Base-by-base conservation (phyloP, 1,284 basidiomycete genomes). In the Malassezia globosa region DNA sequence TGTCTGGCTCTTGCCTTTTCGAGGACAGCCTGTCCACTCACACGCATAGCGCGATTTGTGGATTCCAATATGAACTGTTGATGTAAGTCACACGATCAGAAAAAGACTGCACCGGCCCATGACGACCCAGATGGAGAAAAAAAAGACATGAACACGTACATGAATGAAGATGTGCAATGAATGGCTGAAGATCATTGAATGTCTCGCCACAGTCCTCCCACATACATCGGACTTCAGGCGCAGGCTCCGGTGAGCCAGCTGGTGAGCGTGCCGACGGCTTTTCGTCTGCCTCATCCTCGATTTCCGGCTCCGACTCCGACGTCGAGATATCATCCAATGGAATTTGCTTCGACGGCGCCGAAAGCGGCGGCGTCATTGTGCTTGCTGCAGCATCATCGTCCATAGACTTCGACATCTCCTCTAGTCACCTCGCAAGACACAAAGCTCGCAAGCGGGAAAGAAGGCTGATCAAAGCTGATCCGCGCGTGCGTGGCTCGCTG, bases 11-110 rank as follows among this genome's bases (percentile, higher is more conserved):
- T 87, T 78, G 8, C 85, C 84, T 41, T 82, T 78, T 23, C 87
- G 79, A 14, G 77, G 75, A 72, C 87, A 90, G 1, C 82, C 82
- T 10, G 78, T 75, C 87, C 87, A 90, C 75, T 88, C 84, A 72
- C 87, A 90, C 21, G 82, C 82, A 69, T 89, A 89, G 61, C 80
- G 83, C 21, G 82, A 81, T 72, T 85, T 86, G 75, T 86, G 81
- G n/a, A 82, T 81, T 29, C 84, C 84, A 62, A 87, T 84, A 64
- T 87, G 85, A 33, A 57, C 59, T 55, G 45, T 43, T 7, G 50
- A n/a, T n/a, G 19, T n/a, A n/a, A 11, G 2, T 10, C 37, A 5
- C n/a, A n/a, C n/a, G n/a, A n/a, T n/a, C n/a, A n/a, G 25, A 29
- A 7, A 27, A 29, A 29, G 18, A 22, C 6, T 5, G 6, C n/a